Evolutionary conservation across 2,329 filamentous ascomycete genomes (phyloP).

Genomic region (Purpureocillium lavendulum): DNA sequence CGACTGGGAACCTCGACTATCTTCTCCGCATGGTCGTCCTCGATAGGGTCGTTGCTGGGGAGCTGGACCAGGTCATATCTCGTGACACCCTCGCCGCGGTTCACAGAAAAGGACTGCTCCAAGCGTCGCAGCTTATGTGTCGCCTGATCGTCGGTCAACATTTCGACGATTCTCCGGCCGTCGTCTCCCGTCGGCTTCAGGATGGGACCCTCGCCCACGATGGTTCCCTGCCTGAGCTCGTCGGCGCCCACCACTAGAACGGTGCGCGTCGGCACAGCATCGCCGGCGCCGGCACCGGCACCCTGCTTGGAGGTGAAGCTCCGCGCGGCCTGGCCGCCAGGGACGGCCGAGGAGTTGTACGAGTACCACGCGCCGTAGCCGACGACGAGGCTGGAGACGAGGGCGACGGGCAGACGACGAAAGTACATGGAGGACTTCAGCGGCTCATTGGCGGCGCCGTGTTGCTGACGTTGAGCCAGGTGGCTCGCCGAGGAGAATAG

Average conservation of each 20-base stretch:
- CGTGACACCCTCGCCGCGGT: conserved; percentile 81
- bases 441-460: conserved; percentile 38
- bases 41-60: conserved; percentile 93
- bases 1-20: conserved; percentile 79
- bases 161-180: conserved; percentile 82
- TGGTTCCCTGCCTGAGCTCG: conserved; percentile 79
- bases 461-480: conserved; percentile 19
- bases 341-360: conserved; percentile 41
- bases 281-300: conserved; percentile 14
- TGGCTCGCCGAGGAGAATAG: conserved; percentile 18
- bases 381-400: conserved; percentile 59
- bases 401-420: conserved; percentile 56
- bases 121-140: conserved; percentile 81
- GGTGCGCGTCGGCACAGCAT: conserved; percentile 46
- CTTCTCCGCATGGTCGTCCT: conserved; percentile 97
- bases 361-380: conserved; percentile 72
- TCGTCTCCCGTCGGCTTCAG: conserved; percentile 82
- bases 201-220: conserved; percentile 78
- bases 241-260: conserved; percentile 86
- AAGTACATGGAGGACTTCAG: conserved; percentile 68
- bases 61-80: conserved; percentile 93
- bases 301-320: conserved; percentile 32
- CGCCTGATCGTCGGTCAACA: conserved; percentile 92
- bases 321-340: conserved; percentile 23
- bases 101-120: conserved; percentile 87